Evolutionary conservation across 805 yeast species (phyloP).

Genomic region (Cyberlindnera xishuangbannaensis): DNA sequence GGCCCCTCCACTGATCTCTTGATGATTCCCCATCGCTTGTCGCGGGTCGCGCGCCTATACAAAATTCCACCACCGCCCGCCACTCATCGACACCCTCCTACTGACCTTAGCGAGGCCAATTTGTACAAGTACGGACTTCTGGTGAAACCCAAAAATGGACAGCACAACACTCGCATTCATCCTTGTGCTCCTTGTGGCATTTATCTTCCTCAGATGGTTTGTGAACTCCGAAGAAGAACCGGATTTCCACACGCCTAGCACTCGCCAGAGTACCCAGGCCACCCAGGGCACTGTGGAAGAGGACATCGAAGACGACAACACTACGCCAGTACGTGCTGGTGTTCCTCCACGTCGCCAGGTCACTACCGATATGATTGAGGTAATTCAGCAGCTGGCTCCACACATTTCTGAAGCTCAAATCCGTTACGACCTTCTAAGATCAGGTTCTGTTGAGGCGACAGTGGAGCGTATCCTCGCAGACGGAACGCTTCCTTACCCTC

Average conservation of each 20-base stretch:
- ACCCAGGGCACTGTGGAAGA: too few species aligned
- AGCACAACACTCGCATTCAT: constrained; percentile 48
- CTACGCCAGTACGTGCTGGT: background rate
- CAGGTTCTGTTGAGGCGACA: constrained; percentile 79
- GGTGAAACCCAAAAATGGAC: constrained; percentile 47
- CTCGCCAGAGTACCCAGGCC: too few species aligned
- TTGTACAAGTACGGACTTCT: too few species aligned
- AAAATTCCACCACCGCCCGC: too few species aligned
- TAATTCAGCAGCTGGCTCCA: constrained; percentile 82
- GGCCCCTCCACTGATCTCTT: too few species aligned
- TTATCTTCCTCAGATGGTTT: constrained; percentile 61
- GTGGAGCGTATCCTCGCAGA: constrained; percentile 63
- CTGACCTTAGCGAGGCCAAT: too few species aligned
- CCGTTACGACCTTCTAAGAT: constrained; percentile 60
- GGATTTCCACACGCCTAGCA: constrained; percentile 10
- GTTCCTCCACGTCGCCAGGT: constrained; percentile 20
- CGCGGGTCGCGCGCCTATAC: too few species aligned
- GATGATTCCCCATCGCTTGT: too few species aligned
- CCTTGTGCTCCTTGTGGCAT: constrained; percentile 43
- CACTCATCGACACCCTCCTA: too few species aligned
- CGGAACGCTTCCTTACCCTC: constrained; percentile 55
- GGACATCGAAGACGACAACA: background rate
- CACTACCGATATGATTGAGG: constrained; percentile 72
- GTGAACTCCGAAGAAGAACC: constrained; percentile 44
- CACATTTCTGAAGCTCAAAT: constrained; percentile 63